These are phyloP conservation scores for Lecanicillium sp. DNA, from an alignment of 2,329 filamentous ascomycete genomes.

Conservation along the genomic window DNA sequence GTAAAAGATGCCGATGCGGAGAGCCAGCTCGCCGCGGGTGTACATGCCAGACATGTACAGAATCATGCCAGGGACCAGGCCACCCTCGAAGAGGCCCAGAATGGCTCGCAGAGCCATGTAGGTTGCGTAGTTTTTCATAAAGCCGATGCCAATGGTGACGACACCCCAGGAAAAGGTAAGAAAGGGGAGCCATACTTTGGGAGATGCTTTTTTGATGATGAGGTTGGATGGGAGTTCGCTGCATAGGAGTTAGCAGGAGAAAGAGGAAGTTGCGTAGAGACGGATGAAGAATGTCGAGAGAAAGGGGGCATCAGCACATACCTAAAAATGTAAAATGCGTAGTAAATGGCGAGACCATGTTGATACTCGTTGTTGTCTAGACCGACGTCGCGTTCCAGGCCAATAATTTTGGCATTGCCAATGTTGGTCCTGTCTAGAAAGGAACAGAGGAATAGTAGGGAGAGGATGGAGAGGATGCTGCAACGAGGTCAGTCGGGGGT, in stretches of 20 bases:
- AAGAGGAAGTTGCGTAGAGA: too few species aligned
- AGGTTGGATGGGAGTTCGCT: constrained; percentile 59
- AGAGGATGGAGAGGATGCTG: constrained; percentile 56
- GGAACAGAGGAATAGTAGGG: constrained; percentile 57
- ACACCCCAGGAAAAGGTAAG: constrained; percentile 51
- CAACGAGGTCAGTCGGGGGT: constrained; percentile 1
- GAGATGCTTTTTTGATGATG: constrained; percentile 53
- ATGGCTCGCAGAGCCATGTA: constrained; percentile 55
- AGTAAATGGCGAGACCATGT: constrained; percentile 56
- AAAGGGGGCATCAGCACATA: constrained; percentile 15
- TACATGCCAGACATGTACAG: constrained; percentile 60
- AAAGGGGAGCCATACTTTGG: constrained; percentile 51
- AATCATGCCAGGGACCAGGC: constrained; percentile 59
- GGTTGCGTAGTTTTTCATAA: constrained; percentile 43
- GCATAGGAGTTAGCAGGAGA: too few species aligned
- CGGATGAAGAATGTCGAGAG: not conserved
- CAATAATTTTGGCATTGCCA: constrained; percentile 60
- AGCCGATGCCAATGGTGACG: constrained; percentile 49
- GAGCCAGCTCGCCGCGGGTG: constrained; percentile 48
- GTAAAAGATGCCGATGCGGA: constrained; percentile 61
- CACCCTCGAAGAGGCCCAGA: constrained; percentile 56
- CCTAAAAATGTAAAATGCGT: constrained; percentile 56
- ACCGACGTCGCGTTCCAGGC: constrained; percentile 48
- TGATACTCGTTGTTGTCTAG: constrained; percentile 58
- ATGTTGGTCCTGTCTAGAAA: constrained; percentile 64